Conservation (phyloP, 441 rosid genomes). For the Metrosideros polymorpha region DNA sequence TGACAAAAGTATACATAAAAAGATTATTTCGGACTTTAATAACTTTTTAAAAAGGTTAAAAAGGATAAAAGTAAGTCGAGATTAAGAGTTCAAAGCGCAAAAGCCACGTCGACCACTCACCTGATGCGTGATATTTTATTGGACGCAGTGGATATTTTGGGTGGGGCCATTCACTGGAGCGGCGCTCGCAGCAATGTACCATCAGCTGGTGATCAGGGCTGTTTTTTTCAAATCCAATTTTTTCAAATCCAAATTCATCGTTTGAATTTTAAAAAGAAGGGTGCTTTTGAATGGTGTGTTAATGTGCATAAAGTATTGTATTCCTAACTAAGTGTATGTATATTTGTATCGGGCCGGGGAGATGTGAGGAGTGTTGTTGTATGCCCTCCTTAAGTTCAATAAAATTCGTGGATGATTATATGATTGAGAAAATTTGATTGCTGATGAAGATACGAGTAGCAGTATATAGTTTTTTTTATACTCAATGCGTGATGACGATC, state of each 20-base stretch:
- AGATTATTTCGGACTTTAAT: not conserved
- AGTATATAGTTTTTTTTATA: not conserved
- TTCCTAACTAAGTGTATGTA: not conserved
- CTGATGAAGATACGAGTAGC: accelerated
- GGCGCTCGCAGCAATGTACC: slow-evolving; percentile 26
- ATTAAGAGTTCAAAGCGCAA: not conserved
- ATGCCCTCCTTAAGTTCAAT: not conserved
- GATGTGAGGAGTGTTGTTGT: not conserved
- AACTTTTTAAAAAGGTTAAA: not conserved
- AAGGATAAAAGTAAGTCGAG: not conserved
- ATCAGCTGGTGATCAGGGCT: slow-evolving; percentile 22
- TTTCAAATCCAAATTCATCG: not conserved
- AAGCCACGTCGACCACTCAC: not conserved
- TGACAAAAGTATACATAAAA: not conserved
- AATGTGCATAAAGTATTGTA: not conserved
- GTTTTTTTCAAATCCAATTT: slow-evolving; percentile 14
- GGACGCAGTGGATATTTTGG: slow-evolving; percentile 31
- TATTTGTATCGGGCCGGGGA: not conserved
- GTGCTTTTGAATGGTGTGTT: not conserved
- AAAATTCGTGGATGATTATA: not conserved
- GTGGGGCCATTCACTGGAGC: slow-evolving; percentile 28
- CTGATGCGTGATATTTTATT: not conserved
- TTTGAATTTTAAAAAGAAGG: not conserved
- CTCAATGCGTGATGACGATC: accelerated
- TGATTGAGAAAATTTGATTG: not conserved